phyloP scores from a whole-genome alignment of 2,329 filamentous ascomycete genomes.

The Trichoderma asperellum region DNA sequence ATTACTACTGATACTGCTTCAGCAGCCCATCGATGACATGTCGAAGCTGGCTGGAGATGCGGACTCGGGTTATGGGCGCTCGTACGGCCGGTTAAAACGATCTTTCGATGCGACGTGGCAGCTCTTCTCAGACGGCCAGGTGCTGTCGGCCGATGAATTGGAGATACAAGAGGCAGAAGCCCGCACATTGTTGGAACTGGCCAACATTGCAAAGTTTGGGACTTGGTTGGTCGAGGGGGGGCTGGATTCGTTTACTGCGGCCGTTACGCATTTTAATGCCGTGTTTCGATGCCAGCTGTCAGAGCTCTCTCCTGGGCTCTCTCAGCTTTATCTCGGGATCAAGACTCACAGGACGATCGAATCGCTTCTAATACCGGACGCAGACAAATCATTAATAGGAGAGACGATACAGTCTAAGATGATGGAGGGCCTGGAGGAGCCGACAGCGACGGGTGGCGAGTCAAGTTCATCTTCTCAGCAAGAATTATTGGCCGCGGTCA shows the following conservation, averaged over 20 bases:
- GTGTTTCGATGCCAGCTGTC: conserved; percentile 52
- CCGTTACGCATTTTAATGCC: conserved; percentile 52
- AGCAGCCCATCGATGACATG: conserved; percentile 44
- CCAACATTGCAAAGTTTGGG: conserved; percentile 54
- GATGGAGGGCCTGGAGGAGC: conserved; percentile 56
- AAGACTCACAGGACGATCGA: conserved; percentile 58
- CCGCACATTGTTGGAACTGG: conserved; percentile 48
- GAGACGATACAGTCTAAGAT: conserved; percentile 58
- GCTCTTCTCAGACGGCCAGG: conserved; percentile 41
- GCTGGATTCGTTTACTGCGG: conserved; percentile 46
- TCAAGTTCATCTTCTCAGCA: conserved; percentile 42
- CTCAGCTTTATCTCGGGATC: conserved; percentile 51
- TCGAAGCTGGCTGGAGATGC: conserved; percentile 41
- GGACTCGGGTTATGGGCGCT: conserved; percentile 41
- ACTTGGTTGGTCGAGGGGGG: conserved; percentile 46
- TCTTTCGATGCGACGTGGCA: conserved; percentile 42
- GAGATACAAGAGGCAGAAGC: conserved; percentile 41
- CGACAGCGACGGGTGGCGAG: conserved; percentile 39
- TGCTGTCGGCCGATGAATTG: conserved; percentile 43
- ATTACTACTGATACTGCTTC: conserved; percentile 45
- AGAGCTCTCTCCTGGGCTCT: conserved; percentile 47
- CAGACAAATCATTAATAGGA: conserved; percentile 44
- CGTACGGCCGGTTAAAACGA: conserved; percentile 40
- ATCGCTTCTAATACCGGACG: conserved; percentile 54
- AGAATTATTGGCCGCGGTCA: conserved; percentile 41